Evolutionary conservation across 2,329 filamentous ascomycete genomes (phyloP), one percentile per base, ranked within the genome.

Genomic region (Teratosphaeria epicoccoides): DNA sequence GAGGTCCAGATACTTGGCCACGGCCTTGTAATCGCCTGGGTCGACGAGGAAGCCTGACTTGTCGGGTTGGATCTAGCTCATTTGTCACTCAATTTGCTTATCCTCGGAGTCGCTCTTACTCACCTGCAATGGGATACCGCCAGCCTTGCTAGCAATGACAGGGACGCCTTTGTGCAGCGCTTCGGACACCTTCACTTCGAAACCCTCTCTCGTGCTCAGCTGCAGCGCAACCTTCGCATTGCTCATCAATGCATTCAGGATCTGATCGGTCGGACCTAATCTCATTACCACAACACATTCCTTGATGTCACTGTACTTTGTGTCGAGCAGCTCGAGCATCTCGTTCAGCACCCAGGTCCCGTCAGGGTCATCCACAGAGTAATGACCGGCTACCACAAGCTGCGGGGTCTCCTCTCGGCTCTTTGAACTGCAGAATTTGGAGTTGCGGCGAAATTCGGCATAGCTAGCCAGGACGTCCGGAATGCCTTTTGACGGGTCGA

Each of bases 171-270:
- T 87, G 63, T 90, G 87, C 22, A 91, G 74, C 1, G 85, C 87
- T 68, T 93, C 88, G 0, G 84, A 88, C 4, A 93, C 86, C 69
- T 93, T 93, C 60, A 93, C 84, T 68, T 93, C 87, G 60, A 93
- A 93, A 0, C 87, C 87, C 65, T 93, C 87, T 29, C 85, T 80
- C 0, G 84, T 89, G 2, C 85, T 90, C 5, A 93, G 79, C 67
- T 93, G 87, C 6, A 93, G 76, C 0, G 84, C 84, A 6, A 89
- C 80, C 52, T 83, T 80, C 0, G 85, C 82, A 47, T 84, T 83
- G 33, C 83, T 81, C 55, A 93, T 77, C 43, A 93, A 72, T 0
- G 82, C 80, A 67, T 93, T 90, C 60, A 93, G 80, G 20, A 89
- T 75, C 67, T 93, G 87, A 61, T 93, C 87, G 10, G 83, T 86